Evolutionary conservation across 1,284 basidiomycete genomes (phyloP), one percentile per base, ranked within the genome.

Genomic region (Sanguinoderma infundibulare): DNA sequence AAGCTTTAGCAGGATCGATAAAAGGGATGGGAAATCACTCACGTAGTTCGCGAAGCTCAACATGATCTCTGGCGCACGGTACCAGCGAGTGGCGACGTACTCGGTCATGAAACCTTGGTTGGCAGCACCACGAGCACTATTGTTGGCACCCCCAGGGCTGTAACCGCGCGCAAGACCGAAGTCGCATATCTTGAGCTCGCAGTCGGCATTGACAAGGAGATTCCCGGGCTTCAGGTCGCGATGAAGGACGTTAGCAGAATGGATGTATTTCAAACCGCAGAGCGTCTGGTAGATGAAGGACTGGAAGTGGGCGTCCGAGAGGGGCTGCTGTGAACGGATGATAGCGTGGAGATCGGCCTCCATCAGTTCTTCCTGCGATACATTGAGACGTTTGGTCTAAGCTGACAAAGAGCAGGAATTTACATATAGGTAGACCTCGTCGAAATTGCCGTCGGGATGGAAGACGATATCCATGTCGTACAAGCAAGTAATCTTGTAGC

Each of bases 101-200:
- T 99, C 98, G 0, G 98, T 99, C 98, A 99, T 99, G 80, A 99
- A 98, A 0, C 96, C 96, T 69, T 96, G 95, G 70, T 94, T 94
- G 38, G 90, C 91, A 14, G 87, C 85, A 54, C 87, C 86, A 3
- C 90, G 94, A 28, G 82, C 79, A 57, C 66, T 67, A 56, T 59
- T 67, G 53, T 49, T 62, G 30, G 62, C 61, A 59, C 72, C 55
- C 17, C 81, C 85, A 56, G 96, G 89, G 15, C 86, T 95, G 77
- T 98, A 98, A 1, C 97, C 98, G 71, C 98, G 83, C 2, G 98
- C 97, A 44, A 99, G 86, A 50, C 98, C 98, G 75, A 99, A 99
- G 78, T 99, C 98, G 74, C 98, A 99, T 68, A 99, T 99, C 82
- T 96, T 96, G 72, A 96, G 86, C 74, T 96, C 95, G 74, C 97